phyloP scores from a whole-genome alignment of 2,329 filamentous ascomycete genomes.

The Colletotrichum lindemuthianum region DNA sequence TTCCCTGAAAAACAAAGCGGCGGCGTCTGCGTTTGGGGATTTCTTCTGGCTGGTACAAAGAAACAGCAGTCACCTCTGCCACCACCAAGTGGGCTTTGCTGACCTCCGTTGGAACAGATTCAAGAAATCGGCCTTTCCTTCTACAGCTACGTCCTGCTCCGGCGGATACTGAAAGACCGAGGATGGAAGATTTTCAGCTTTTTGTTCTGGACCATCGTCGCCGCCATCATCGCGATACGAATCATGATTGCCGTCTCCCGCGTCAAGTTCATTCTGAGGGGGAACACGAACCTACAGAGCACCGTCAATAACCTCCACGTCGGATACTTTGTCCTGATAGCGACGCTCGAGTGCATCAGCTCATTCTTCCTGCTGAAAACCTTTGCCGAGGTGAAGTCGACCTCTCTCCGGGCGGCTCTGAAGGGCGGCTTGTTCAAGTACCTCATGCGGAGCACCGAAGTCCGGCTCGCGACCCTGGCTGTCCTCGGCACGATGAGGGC shows the following conservation, averaged over 20 bases:
- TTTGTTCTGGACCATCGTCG: slow-evolving; percentile 67
- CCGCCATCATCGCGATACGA: slow-evolving; percentile 61
- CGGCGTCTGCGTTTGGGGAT: slow-evolving; percentile 52
- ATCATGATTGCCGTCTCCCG: slow-evolving; percentile 48
- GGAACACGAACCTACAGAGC: slow-evolving; percentile 39
- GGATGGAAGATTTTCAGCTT: slow-evolving; percentile 55
- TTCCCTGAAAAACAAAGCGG: slow-evolving; percentile 40
- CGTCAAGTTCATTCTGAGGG: slow-evolving; percentile 43
- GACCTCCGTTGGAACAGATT: slow-evolving; percentile 41
- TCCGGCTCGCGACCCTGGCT: slow-evolving; percentile 50
- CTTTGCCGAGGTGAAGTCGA: slow-evolving; percentile 46
- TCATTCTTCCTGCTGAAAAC: slow-evolving; percentile 51
- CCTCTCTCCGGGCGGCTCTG: slow-evolving; percentile 44
- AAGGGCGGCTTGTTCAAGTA: slow-evolving; percentile 49
- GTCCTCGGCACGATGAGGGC: slow-evolving; percentile 51
- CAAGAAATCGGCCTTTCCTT: slow-evolving; percentile 57
- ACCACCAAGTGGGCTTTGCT: background rate
- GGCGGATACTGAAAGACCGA: slow-evolving; percentile 58
- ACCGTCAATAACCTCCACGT: slow-evolving; percentile 52
- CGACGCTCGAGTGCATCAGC: slow-evolving; percentile 52
- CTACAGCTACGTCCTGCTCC: slow-evolving; percentile 63
- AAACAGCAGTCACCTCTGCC: background rate
- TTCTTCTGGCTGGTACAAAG: slow-evolving; percentile 51
- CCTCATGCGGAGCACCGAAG: slow-evolving; percentile 52
- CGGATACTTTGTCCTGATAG: slow-evolving; percentile 53